A percentile compares a stretch with the other conserved stretches of the same genome.
Evolutionary conservation across 768 basidiomycete species (phyloP).

Genomic region (Suillus hirtellus): DNA sequence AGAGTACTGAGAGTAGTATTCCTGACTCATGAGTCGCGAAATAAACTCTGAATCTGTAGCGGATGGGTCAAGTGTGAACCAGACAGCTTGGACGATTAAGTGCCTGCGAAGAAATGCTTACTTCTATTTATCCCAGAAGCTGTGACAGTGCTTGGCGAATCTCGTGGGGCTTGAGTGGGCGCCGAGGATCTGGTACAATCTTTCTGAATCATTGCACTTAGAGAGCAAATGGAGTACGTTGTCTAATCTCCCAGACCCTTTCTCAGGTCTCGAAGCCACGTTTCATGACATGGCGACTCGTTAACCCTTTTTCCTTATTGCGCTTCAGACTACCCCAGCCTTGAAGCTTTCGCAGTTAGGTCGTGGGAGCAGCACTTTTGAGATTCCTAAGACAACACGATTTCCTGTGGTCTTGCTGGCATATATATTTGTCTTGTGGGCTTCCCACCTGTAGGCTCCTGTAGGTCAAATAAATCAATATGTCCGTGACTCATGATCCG

Average conservation of each 20-base stretch:
- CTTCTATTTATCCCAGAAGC: background rate
- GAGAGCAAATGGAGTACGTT: background rate
- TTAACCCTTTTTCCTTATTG: background rate
- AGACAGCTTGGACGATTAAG: background rate
- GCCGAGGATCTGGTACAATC: background rate
- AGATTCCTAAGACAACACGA: background rate
- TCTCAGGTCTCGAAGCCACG: background rate
- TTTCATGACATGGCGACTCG: background rate
- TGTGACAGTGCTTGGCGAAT: background rate
- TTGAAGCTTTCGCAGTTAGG: background rate
- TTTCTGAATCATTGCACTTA: background rate
- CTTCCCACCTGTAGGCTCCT: background rate
- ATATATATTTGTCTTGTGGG: background rate
- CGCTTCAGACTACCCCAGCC: background rate
- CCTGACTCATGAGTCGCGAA: background rate
- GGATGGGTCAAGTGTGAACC: background rate
- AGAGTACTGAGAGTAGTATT: conserved; percentile 1
- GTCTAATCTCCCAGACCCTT: background rate
- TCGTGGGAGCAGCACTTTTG: background rate
- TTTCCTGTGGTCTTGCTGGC: background rate
- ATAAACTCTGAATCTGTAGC: background rate
- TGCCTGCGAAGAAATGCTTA: background rate
- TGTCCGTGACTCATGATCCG: no score
- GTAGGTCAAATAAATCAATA: background rate
- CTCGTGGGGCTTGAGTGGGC: background rate